A percentile compares a stretch with the other conserved stretches of the same genome.
Conservation (phyloP, 192 early-diverging fungal genomes). For the Funneliformis geosporum region DNA sequence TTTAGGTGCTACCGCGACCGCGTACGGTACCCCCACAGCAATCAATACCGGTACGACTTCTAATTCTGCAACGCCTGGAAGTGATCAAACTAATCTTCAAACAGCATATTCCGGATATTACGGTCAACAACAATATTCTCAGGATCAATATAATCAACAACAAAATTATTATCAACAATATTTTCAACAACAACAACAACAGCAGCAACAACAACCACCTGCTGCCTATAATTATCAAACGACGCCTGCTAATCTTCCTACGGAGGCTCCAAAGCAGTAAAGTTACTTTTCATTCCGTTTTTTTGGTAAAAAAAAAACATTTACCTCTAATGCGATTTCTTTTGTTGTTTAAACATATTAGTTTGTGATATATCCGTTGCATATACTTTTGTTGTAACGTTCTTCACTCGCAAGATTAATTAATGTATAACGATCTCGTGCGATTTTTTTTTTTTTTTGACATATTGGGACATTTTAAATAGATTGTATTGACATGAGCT, state of each 20-base stretch:
- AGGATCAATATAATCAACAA: constrained; percentile 33
- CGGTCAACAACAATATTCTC: constrained; percentile 18
- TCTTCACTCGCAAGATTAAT: background rate
- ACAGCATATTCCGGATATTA: constrained; percentile 29
- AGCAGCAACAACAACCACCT: constrained; percentile 16
- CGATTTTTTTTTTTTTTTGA: background rate
- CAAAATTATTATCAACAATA: constrained; percentile 28
- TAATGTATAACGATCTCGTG: background rate
- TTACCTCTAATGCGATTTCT: no score
- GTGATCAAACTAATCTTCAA: constrained; percentile 23
- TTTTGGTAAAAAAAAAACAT: no score
- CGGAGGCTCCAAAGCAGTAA: constrained; percentile 15
- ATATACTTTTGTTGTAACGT: background rate
- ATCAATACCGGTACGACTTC: background rate
- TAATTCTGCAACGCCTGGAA: background rate
- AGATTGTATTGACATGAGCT: no score
- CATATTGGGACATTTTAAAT: background rate
- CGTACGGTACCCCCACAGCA: background rate
- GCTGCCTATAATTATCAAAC: constrained; percentile 20
- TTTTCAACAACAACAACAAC: constrained; percentile 11
- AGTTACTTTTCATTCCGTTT: background rate
- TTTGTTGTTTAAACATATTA: no score
- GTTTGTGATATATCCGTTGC: no score
- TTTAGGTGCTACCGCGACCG: background rate
- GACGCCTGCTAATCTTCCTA: background rate